These are phyloP conservation scores for Sugiyamaella sp. DNA, from an alignment of 1,139 yeast species.

Conservation along the genomic window DNA sequence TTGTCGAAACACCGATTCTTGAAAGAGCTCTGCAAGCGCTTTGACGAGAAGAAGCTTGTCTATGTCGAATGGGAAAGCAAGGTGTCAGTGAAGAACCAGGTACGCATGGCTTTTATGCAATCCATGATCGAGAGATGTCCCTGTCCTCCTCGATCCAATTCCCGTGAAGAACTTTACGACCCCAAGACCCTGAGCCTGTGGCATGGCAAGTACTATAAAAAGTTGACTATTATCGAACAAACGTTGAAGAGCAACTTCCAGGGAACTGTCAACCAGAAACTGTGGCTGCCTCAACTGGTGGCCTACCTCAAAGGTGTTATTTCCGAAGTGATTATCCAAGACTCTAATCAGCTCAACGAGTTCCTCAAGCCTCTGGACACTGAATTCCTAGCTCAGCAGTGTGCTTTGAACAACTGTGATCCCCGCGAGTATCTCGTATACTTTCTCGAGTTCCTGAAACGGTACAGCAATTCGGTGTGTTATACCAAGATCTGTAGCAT, in stretches of 20 bases:
- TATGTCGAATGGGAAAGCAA: conserved; percentile 20
- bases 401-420: conserved; percentile 31
- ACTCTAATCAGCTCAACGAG: conserved; percentile 21
- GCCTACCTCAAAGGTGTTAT: conserved; percentile 23
- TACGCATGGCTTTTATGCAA: conserved; percentile 22
- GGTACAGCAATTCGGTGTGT: conserved; percentile 13
- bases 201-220: conserved; percentile 23
- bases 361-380: conserved; percentile 28
- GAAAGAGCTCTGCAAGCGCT: conserved; percentile 20
- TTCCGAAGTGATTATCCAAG: conserved; percentile 21
- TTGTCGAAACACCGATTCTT: conserved; percentile 24
- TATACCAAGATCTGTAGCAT: conserved; percentile 7
- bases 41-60: conserved; percentile 17
- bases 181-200: conserved; percentile 17
- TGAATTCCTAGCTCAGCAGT: conserved; percentile 35
- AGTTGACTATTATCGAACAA: conserved; percentile 10
- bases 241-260: conserved; percentile 9
- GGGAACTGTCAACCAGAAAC: conserved; percentile 23
- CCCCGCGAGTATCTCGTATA: conserved; percentile 20
- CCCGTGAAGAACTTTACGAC: conserved; percentile 28
- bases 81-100: conserved; percentile 17
- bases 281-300: conserved; percentile 34
- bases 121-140: conserved; percentile 19
- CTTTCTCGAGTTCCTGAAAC: conserved; percentile 19
- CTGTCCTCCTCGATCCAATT: conserved; percentile 23